These are phyloP conservation scores for Ceratocystis cacaofunesta DNA, from an alignment of 2,329 filamentous ascomycete species.

Conservation along the genomic window DNA sequence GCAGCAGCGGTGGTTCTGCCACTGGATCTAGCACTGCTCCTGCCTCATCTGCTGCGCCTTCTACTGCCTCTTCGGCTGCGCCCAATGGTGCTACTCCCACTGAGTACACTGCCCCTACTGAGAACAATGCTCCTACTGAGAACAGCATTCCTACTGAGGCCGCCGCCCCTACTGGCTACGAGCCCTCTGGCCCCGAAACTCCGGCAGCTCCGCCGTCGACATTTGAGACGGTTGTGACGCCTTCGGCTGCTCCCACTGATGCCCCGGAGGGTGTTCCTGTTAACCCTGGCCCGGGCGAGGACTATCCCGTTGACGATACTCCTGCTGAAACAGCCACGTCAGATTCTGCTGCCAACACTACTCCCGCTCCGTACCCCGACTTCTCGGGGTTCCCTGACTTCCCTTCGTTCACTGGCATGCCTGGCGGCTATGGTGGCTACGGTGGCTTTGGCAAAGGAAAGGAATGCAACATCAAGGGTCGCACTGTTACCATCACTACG, in stretches of 20 bases:
- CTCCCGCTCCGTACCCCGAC: neutral
- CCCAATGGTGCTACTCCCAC: neutral
- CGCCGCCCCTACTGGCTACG: slow-evolving; percentile 22
- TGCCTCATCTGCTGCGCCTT: neutral
- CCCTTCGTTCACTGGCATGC: neutral
- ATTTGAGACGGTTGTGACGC: neutral
- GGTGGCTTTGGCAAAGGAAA: neutral
- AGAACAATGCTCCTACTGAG: slow-evolving; percentile 27
- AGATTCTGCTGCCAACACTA: neutral
- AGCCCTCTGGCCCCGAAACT: neutral
- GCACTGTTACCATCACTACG: neutral
- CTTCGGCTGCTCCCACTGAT: neutral
- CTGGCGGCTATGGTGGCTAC: neutral
- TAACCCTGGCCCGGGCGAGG: neutral
- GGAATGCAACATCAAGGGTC: neutral
- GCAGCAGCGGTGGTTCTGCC: neutral
- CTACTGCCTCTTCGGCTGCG: neutral
- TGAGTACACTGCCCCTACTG: slow-evolving; percentile 18
- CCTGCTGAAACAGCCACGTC: neutral
- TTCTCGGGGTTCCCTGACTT: slow-evolving; percentile 2
- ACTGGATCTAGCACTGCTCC: neutral
- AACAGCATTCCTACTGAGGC: slow-evolving; percentile 27
- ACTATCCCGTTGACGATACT: neutral
- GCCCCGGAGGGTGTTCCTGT: neutral
- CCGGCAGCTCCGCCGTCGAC: neutral